These are phyloP conservation scores for Puccinellia tenuiflora DNA, from an alignment of 176 grass and related monocot species.

Conservation along the genomic window DNA sequence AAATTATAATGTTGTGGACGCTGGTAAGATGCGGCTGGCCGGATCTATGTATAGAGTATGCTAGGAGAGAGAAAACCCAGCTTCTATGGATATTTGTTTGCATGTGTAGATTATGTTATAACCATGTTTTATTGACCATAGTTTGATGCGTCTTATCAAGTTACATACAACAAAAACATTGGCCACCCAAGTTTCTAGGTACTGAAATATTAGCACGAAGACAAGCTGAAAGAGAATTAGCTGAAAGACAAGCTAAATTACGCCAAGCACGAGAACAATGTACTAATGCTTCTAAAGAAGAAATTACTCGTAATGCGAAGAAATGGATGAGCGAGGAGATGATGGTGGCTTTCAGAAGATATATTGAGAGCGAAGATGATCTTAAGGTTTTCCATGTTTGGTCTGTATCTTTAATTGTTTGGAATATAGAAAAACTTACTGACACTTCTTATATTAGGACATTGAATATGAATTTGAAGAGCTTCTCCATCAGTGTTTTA, in stretches of 20 bases:
- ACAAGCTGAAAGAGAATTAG: background rate
- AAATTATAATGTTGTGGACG: background rate
- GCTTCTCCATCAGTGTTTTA: background rate
- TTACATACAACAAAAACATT: background rate
- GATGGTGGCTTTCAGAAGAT: slow-evolving; percentile 1
- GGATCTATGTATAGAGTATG: background rate
- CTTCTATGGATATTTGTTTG: no score
- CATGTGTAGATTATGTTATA: no score
- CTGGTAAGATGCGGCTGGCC: no score
- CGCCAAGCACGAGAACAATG: no score
- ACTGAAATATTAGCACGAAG: background rate
- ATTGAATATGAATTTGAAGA: background rate
- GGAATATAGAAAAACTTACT: background rate
- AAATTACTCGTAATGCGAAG: background rate
- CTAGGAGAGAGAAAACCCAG: background rate
- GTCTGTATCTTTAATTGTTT: background rate
- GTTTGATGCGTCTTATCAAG: background rate
- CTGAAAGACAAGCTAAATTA: background rate
- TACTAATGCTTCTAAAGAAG: background rate
- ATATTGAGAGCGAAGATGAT: background rate
- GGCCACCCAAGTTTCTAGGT: background rate
- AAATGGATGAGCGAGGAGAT: slow-evolving; percentile 4
- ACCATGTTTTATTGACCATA: background rate
- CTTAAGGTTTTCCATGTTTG: background rate
- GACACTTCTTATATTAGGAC: background rate